Evolutionary conservation across 2,329 filamentous ascomycete genomes (phyloP).

Genomic region (Mycocentrospora acerina): DNA sequence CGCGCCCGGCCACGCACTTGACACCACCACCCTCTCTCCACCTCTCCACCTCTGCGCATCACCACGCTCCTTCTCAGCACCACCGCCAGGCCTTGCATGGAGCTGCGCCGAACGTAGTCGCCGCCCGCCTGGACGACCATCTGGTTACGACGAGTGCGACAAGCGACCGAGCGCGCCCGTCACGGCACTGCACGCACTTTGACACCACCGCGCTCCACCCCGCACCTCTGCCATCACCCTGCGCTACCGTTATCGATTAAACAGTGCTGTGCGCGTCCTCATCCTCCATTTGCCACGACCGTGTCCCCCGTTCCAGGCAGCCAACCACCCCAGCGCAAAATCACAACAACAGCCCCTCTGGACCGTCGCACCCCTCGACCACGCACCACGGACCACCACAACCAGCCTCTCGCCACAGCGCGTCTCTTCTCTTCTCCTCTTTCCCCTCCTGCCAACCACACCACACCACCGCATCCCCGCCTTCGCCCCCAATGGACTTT

Average conservation of each 20-base stretch:
- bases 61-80: conserved; percentile 10
- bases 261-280: too few relatives aligned
- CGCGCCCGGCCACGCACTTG: conserved; percentile 18
- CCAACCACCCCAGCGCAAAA: too few relatives aligned
- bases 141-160: conserved; percentile 22
- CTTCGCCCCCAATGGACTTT: conserved; percentile 47
- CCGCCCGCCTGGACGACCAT: conserved; percentile 36
- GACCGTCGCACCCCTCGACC: conserved; percentile 13
- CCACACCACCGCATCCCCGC: conserved; percentile 13
- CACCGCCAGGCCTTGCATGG: conserved; percentile 38
- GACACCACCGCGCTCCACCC: conserved; percentile 19
- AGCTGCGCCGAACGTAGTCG: conserved; percentile 23
- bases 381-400: conserved; percentile 12
- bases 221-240: conserved; percentile 5
- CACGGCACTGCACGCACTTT: conserved; percentile 32
- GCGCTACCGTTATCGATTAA: conserved; percentile 33
- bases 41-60: conserved; percentile 15
- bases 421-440: conserved; percentile 7
- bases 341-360: too few relatives aligned
- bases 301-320: conserved; percentile 21
- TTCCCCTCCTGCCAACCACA: conserved; percentile 9
- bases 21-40: conserved; percentile 13
- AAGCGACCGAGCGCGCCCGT: conserved; percentile 16
- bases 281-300: too few relatives aligned
- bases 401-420: conserved; percentile 9